Evolutionary conservation across 148 eudicot species (phyloP), one percentile per base, ranked within the genome.

Genomic region (Spergularia bocconei): DNA sequence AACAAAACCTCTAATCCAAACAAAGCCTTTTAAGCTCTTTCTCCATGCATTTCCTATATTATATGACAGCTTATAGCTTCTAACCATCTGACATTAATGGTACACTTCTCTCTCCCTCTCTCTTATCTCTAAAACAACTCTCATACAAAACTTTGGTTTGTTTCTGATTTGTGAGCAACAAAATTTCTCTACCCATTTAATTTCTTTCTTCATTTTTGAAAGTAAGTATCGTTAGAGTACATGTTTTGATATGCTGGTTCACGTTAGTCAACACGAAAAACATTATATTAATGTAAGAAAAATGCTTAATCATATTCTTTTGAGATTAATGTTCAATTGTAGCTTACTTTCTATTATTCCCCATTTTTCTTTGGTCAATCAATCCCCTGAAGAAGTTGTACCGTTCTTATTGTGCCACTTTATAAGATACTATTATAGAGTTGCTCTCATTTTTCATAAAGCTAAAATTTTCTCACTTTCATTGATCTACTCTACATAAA

Each of bases 201-300:
- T n/a, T n/a, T n/a, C n/a, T n/a, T n/a, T n/a, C n/a, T n/a, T n/a
- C n/a, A n/a, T n/a, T n/a, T n/a, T n/a, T n/a, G n/a, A n/a, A n/a
- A n/a, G n/a, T n/a, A n/a, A n/a, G n/a, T n/a, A n/a, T n/a, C n/a
- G n/a, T n/a, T n/a, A n/a, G n/a, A n/a, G n/a, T n/a, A n/a, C n/a
- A n/a, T n/a, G n/a, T n/a, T n/a, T n/a, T n/a, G n/a, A n/a, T n/a
- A n/a, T n/a, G n/a, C n/a, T n/a, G n/a, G n/a, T n/a, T n/a, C n/a
- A n/a, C n/a, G n/a, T n/a, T n/a, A n/a, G n/a, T n/a, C n/a, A n/a
- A n/a, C n/a, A n/a, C n/a, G n/a, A n/a, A n/a, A n/a, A n/a, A n/a
- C n/a, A n/a, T n/a, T n/a, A n/a, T 86, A 83, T 78, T 78, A 13
- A 90, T 77, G 94, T 90, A 72, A 90, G 86, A 52, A 0, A 8